Evolutionary conservation across 768 basidiomycete species (phyloP).

Genomic region (Guyanaporus albipodus): DNA sequence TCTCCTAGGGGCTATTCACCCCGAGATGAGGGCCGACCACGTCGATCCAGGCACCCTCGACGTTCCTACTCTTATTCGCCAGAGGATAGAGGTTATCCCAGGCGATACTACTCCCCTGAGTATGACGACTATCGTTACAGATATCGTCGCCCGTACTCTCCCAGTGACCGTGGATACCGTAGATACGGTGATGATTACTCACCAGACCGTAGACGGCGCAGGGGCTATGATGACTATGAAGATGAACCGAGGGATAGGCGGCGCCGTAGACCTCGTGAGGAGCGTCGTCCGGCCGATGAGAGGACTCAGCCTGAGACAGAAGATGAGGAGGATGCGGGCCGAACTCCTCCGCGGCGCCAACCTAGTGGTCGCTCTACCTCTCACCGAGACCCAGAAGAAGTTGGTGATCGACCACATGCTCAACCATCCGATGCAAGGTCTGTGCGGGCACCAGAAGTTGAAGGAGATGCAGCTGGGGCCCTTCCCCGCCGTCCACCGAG

Average conservation of each 20-base stretch:
- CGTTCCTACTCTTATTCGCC: conserved; percentile 27
- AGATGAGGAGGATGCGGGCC: conserved; percentile 10
- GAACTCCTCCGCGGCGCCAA: conserved; percentile 1
- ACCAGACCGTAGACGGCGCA: conserved; percentile 10
- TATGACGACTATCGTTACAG: conserved; percentile 15
- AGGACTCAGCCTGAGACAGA: background rate
- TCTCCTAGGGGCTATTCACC: conserved; percentile 2
- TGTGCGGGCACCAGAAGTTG: conserved; percentile 8
- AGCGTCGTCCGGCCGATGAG: background rate
- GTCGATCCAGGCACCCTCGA: conserved; percentile 1
- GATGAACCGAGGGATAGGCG: conserved; percentile 8
- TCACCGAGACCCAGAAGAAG: conserved; percentile 7
- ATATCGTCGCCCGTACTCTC: conserved; percentile 14
- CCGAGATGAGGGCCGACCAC: conserved; percentile 2
- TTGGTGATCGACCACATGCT: conserved; percentile 12
- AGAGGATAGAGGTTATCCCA: conserved; percentile 1
- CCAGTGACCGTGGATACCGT: conserved; percentile 14
- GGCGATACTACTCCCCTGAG: conserved; percentile 9
- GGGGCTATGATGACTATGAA: background rate
- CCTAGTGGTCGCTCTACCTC: conserved; percentile 16
- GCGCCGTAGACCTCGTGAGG: background rate
- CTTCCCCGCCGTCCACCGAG: conserved; percentile 1
- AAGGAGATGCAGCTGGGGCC: conserved; percentile 4
- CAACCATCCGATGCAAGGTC: conserved; percentile 10
- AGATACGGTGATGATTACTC: conserved; percentile 8